Base-by-base conservation (phyloP, 768 basidiomycete genomes). In the Exidia glandulosa region DNA sequence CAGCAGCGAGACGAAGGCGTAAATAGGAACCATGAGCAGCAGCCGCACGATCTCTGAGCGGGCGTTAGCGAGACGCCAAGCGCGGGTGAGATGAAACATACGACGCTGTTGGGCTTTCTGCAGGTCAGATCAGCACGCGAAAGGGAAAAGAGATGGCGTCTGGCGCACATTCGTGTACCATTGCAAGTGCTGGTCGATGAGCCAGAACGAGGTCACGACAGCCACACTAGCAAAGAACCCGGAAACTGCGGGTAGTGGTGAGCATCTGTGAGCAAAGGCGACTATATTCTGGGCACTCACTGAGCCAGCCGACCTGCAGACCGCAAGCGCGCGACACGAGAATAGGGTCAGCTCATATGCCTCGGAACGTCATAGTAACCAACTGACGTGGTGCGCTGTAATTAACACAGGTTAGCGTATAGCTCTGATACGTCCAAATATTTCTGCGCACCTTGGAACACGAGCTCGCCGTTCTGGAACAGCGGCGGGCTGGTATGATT, bases 1-100 rank as follows among this genome's bases (percentile, higher is more conserved):
- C 1, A 81, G 77, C 59, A 85, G 77, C 65, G 82, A 85, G 69
- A 86, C 81, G 37, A 79, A 66, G 9, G 85, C 82, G 67, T 91
- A 91, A 32, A 88, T 76, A 2, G 87, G 86, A 2, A 88, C 86
- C 83, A 91, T 84, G 71, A 90, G 81, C 29, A 91, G 76, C 23
- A 90, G 72, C 9, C 88, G 83, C 52, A 88, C 79, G 64, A 88
- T 86, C 67, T 87, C 84, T 87, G 60, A n/a, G n/a, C n/a, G n/a
- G n/a, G n/a, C n/a, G n/a, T n/a, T n/a, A n/a, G 58, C 29, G 60
- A 41, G 19, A 58, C 45, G 25, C 37, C 33, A 55, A 23, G 34
- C 30, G 29, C 2, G 23, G 32, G 12, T 16, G 30, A 13, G 23
- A 29, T 36, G 31, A 27, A 5, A 64, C 79, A 33, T 64, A 85